A percentile compares a stretch with the other conserved stretches of the same genome.
Conservation (phyloP, 2,329 filamentous ascomycete species). For the Passalora sequoiae region DNA sequence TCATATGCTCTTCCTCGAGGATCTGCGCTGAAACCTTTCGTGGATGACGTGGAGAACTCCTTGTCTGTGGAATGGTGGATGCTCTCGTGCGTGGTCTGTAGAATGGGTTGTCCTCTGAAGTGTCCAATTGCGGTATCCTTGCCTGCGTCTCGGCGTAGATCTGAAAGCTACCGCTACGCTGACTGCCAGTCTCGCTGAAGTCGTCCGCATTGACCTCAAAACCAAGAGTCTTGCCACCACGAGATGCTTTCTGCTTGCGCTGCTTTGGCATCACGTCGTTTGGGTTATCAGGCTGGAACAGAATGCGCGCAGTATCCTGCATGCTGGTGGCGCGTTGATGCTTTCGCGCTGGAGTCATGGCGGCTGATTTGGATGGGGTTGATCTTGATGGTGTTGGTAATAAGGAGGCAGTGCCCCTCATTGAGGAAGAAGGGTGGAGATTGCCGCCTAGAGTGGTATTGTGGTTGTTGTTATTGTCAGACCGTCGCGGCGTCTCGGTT, state of each 20-base stretch:
- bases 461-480: slow-evolving; percentile 6
- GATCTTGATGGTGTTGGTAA: slow-evolving; percentile 70
- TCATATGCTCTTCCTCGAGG: slow-evolving; percentile 48
- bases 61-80: slow-evolving; percentile 9
- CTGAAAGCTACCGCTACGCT: slow-evolving; percentile 33
- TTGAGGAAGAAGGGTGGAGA: slow-evolving; percentile 21
- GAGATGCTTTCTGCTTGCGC: slow-evolving; percentile 15
- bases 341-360: slow-evolving; percentile 46
- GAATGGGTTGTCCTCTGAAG: slow-evolving; percentile 68
- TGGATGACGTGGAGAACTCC: slow-evolving; percentile 32
- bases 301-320: slow-evolving; percentile 47
- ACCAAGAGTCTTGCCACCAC: slow-evolving; percentile 44
- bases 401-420: slow-evolving; percentile 41
- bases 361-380: slow-evolving; percentile 71
- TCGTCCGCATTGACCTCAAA: slow-evolving; percentile 51
- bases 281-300: slow-evolving; percentile 53
- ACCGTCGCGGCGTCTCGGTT: slow-evolving; percentile 2
- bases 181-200: slow-evolving; percentile 28
- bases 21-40: slow-evolving; percentile 53
- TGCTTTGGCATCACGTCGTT: slow-evolving; percentile 55
- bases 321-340: slow-evolving; percentile 42
- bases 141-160: slow-evolving; percentile 80
- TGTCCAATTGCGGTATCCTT: slow-evolving; percentile 61
- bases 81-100: slow-evolving; percentile 38
- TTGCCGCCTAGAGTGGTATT: slow-evolving; percentile 5